Conservation (phyloP, 805 yeast genomes). For the Kodamaea nitidulidarum region DNA sequence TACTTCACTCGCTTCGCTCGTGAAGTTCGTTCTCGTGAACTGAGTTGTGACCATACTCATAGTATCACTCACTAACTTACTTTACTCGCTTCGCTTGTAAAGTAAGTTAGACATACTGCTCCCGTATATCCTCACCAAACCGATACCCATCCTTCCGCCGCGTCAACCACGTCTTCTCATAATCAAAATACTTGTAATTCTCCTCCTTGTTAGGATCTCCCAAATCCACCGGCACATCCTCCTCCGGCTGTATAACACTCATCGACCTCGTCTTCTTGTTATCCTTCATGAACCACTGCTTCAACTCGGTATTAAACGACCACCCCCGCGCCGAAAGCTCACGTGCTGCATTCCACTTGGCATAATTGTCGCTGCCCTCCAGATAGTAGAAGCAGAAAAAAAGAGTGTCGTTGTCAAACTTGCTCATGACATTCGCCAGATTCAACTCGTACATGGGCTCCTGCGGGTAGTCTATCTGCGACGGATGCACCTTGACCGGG, state of each 20-base stretch:
- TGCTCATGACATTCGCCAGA: conserved; percentile 56
- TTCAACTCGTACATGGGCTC: conserved; percentile 70
- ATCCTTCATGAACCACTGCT: conserved; percentile 78
- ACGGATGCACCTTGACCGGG: conserved; percentile 82
- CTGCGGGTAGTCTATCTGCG: conserved; percentile 85
- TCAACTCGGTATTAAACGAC: conserved; percentile 66
- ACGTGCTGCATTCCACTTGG: conserved; percentile 59
- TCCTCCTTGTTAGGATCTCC: conserved; percentile 40
- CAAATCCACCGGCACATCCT: conserved; percentile 10
- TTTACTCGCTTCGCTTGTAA: background rate
- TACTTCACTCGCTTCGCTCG: too few species aligned
- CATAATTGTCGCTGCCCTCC: conserved; percentile 31
- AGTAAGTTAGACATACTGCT: conserved; percentile 2
- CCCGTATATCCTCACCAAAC: conserved; percentile 27
- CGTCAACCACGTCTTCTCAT: conserved; percentile 54
- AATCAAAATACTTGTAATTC: conserved; percentile 80
- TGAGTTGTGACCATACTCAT: too few species aligned
- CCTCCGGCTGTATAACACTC: conserved; percentile 18
- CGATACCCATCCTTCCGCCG: conserved; percentile 40
- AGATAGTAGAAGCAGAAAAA: conserved; percentile 90
- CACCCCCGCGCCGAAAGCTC: conserved; percentile 80
- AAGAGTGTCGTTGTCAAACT: conserved; percentile 80
- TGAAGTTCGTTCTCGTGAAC: too few species aligned
- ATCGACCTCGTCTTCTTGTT: conserved; percentile 30
- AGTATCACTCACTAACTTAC: background rate